Evolutionary conservation across 805 yeast genomes (phyloP).

Genomic region (Wickerhamia fluorescens): DNA sequence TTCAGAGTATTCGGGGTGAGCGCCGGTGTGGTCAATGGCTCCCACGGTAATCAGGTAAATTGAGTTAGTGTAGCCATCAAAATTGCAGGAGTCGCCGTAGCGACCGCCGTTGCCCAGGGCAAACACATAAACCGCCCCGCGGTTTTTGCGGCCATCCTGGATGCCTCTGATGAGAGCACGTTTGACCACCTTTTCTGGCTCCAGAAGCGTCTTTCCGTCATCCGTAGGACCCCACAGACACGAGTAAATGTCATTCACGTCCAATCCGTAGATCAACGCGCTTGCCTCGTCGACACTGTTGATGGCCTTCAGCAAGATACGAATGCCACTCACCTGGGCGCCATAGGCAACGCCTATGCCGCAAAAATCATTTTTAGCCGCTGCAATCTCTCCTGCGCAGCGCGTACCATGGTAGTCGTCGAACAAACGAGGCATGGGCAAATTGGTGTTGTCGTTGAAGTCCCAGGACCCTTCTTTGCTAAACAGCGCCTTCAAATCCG

Average conservation of each 20-base stretch:
- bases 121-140: conserved; percentile 87
- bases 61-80: conserved; percentile 94
- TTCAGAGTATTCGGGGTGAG: conserved; percentile 87
- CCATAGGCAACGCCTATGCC: conserved; percentile 96
- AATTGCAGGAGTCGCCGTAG: conserved; percentile 84
- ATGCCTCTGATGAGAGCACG: conserved; percentile 83
- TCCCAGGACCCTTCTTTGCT: conserved; percentile 86
- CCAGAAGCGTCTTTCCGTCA: conserved; percentile 81
- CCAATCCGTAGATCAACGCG: conserved; percentile 72
- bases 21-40: conserved; percentile 81
- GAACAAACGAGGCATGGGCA: conserved; percentile 71
- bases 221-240: conserved; percentile 99
- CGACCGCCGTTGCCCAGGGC: conserved; percentile 94
- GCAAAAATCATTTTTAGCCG: conserved; percentile 77
- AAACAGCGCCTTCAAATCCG: conserved; percentile 66
- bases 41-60: conserved; percentile 93
- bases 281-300: conserved; percentile 88
- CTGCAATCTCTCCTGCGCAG: conserved; percentile 97
- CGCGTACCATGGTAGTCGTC: conserved; percentile 96
- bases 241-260: conserved; percentile 85
- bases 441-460: conserved; percentile 65
- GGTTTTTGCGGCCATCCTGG: conserved; percentile 68
- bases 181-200: conserved; percentile 70
- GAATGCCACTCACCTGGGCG: conserved; percentile 80
- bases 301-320: conserved; percentile 77